Evolutionary conservation across 345 rosid genomes (phyloP), one percentile per base, ranked within the genome.

Genomic region (Corchorus olitorius): DNA sequence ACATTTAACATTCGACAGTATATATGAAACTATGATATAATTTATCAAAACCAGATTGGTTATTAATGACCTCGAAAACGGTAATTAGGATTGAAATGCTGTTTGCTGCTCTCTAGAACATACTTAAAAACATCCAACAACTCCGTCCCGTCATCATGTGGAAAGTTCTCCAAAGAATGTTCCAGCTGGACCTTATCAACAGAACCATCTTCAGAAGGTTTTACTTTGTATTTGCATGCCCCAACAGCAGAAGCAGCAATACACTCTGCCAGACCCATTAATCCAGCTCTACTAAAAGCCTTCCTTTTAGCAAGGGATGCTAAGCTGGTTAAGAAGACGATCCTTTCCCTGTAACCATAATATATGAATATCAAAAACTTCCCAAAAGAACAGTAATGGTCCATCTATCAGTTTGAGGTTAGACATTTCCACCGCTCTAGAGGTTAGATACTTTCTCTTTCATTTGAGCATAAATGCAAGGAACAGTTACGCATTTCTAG

Each of bases 61-160:
- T 55, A 84, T 69, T 65, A 84, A 22, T 33, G 65, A 94, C 99
- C 99, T 94, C 83, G 92, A 82, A 84, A 83, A 63, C 97, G 99
- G 86, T 94, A 94, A 71, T 81, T 89, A 65, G 92, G 98, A 84
- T 94, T 94, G 80, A 94, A 94, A 87, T 94, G 98, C 67, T 88
- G 98, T 80, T 90, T 93, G 93, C 99, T 88, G 93, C 89, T 93
- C 82, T 91, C 93, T 65, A 89, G 85, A 80, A 93, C 87, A 87
- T 78, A 93, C 86, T 93, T 88, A 80, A 94, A 72, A 82, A 83
- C 81, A 78, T 90, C 96, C 81, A 94, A 80, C 56, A 94, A 73
- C 79, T 79, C 84, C 45, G 83, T 61, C 81, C 80, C 83, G 60
- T 86, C 84, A 74, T 75, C 74, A 61, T 64, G 75, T 34, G 73